These are phyloP conservation scores for Polychytrium aggregatum DNA, from an alignment of 192 early-diverging fungal genomes.

Conservation along the genomic window DNA sequence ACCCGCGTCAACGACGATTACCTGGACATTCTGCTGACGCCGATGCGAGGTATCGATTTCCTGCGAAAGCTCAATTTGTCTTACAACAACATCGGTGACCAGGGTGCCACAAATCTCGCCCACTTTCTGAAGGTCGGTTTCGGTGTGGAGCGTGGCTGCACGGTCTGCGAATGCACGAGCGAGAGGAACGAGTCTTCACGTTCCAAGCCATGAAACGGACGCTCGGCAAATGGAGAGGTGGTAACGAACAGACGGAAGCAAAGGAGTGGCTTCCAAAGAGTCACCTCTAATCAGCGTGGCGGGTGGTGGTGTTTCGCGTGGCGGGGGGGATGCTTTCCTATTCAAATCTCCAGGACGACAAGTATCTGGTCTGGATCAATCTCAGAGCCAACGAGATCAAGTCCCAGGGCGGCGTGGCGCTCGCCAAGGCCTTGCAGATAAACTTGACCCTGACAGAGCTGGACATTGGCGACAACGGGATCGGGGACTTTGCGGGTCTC, in stretches of 20 bases:
- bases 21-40: slow-evolving; percentile 17
- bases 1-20: slow-evolving; percentile 19
- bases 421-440: slow-evolving; percentile 22
- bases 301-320: neutral
- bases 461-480: slow-evolving; percentile 21
- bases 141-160: too few relatives aligned
- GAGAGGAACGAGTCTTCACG: too few relatives aligned
- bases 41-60: slow-evolving; percentile 16
- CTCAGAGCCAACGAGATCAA: slow-evolving; percentile 28
- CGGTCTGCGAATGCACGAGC: too few relatives aligned
- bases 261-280: too few relatives aligned
- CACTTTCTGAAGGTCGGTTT: slow-evolving; percentile 29
- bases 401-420: slow-evolving; percentile 9
- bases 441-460: slow-evolving; percentile 21
- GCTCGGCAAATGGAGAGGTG: too few relatives aligned
- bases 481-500: slow-evolving; percentile 30
- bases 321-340: neutral
- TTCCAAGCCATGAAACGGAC: too few relatives aligned
- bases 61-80: slow-evolving; percentile 26
- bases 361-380: slow-evolving; percentile 16
- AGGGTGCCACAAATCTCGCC: slow-evolving; percentile 24
- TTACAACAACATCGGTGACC: slow-evolving; percentile 37
- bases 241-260: too few relatives aligned
- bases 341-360: slow-evolving; percentile 14
- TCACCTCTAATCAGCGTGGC: too few relatives aligned